phyloP scores from a whole-genome alignment of 257 asterid species.

The Solanum etuberosum region DNA sequence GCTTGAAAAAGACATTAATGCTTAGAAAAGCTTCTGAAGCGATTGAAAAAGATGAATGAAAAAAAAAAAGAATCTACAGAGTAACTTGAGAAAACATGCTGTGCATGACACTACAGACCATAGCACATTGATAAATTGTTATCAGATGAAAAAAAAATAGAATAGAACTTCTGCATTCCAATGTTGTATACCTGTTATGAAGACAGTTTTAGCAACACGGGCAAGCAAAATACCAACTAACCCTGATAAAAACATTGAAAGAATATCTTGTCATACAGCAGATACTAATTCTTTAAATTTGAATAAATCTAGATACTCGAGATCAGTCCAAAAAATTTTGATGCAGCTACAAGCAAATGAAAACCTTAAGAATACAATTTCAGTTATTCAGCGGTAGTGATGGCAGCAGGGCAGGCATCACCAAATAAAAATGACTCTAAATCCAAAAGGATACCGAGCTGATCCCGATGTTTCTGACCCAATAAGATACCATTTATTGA shows the following conservation, averaged over 20 bases:
- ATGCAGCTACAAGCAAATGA: neutral
- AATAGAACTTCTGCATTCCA: neutral
- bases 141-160: neutral
- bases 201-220: constrained; percentile 69
- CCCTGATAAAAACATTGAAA: constrained; percentile 38
- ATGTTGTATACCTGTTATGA: constrained; percentile 54
- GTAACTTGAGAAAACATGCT: neutral
- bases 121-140: neutral
- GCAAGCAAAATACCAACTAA: constrained; percentile 89
- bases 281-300: neutral
- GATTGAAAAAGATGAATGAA: neutral
- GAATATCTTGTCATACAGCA: constrained; percentile 6
- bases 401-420: neutral
- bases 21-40: neutral
- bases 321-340: neutral
- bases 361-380: neutral
- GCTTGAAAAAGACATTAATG: neutral
- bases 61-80: neutral
- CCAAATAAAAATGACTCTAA: neutral
- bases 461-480: neutral
- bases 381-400: neutral
- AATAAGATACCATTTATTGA: neutral
- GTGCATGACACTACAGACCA: neutral
- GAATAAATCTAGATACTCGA: neutral
- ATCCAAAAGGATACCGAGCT: neutral